Base-by-base conservation (phyloP, 805 yeast species). In the Zygoascus ofunaensis region DNA sequence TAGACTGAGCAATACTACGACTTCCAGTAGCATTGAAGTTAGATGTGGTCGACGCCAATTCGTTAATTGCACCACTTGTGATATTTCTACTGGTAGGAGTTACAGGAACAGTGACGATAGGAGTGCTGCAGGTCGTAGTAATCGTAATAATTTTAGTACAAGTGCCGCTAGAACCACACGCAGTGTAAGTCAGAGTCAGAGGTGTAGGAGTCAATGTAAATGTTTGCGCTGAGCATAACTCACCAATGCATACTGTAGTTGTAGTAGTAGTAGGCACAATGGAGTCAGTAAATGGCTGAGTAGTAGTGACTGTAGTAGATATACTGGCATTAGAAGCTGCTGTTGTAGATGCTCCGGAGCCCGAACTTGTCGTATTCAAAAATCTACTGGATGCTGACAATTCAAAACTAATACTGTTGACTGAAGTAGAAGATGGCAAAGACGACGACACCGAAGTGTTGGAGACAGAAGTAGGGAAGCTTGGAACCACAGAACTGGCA, bases 181-280 rank as follows among this genome's bases (percentile, higher is more conserved):
- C 21, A 3, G 39, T 36, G 10, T 17, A 23, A 23, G 45, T 36
- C 4, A 26, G 19, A 26, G 45, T 36, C 7, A 24, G 7, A 18
- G 26, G 39, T 17, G 39, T 36, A 12, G 39, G 39, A 36, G 39
- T 36, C 4, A 36, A 24, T 4, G 39, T 36, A 10, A 36, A 36
- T 5, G 39, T 36, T 21, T 36, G 24, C 14, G 39, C 20, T 17
- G 39, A 17, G 22, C 39, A 36, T 12, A 36, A 3, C 18, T 24
- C 39, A 17, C 26, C 39, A 19, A 7, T 24, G 8, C 39, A 36
- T 10, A 36, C 39, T 19, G 39, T 36, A 19, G 39, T 36, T 10
- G 39, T 36, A 19, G 39, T 19, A n/a, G 39, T 36, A 18, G 39
- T 36, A 4, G 39, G 39, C 18, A 18, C 20, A 21, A 21, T 36